Conservation (phyloP, 441 rosid species). For the Erodium moschatum region DNA sequence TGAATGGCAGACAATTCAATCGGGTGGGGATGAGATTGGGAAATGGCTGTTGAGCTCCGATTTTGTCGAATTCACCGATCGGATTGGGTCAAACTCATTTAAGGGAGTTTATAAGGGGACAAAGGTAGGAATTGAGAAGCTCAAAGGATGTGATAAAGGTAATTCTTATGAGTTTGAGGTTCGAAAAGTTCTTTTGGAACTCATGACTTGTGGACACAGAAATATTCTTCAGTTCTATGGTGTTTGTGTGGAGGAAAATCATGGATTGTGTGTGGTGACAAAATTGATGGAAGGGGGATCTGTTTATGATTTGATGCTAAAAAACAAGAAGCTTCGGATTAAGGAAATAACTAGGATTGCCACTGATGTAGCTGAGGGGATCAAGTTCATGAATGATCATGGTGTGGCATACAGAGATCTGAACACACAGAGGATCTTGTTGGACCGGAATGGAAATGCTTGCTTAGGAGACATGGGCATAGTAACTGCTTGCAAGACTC, state of each 20-base stretch:
- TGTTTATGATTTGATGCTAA: conserved; percentile 57
- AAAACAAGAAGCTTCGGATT: conserved; percentile 67
- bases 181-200: conserved; percentile 65
- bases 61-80: conserved; percentile 63
- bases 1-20: conserved; percentile 80
- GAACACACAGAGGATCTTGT: conserved; percentile 59
- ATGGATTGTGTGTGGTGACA: conserved; percentile 75
- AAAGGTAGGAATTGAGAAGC: conserved; percentile 74
- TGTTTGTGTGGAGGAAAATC: conserved; percentile 75
- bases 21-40: conserved; percentile 58
- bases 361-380: conserved; percentile 64
- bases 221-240: conserved; percentile 71
- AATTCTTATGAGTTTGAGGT: conserved; percentile 73
- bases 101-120: conserved; percentile 69
- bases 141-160: conserved; percentile 92
- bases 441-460: conserved; percentile 77
- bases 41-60: conserved; percentile 77
- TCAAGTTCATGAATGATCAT: conserved; percentile 76
- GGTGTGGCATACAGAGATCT: conserved; percentile 73
- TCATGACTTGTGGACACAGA: conserved; percentile 88
- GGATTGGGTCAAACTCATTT: conserved; percentile 50
- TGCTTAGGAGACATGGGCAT: conserved; percentile 86
- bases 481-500: conserved; percentile 75
- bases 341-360: conserved; percentile 71
- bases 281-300: conserved; percentile 92